Evolutionary conservation across 257 asterid genomes (phyloP).

Genomic region (Penstemon barbatus): DNA sequence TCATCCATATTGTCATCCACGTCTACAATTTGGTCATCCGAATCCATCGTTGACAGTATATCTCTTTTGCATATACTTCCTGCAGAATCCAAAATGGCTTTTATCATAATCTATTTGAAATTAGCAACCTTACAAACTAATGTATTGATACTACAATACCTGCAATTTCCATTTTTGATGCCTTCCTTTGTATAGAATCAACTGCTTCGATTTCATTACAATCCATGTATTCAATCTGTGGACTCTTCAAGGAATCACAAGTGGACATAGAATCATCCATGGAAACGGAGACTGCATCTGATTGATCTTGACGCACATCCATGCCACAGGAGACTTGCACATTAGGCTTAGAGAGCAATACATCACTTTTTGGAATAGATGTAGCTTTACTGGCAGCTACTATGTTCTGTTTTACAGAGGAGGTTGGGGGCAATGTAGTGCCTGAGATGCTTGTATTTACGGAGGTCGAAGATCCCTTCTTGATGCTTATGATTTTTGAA

Average conservation of each 20-base stretch:
- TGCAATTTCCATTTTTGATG: slow-evolving; percentile 47
- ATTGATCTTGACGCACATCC: slow-evolving; percentile 46
- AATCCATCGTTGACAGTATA: slow-evolving; percentile 39
- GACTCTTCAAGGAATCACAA: slow-evolving; percentile 82
- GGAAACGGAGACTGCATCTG: slow-evolving; percentile 59
- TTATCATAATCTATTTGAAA: background rate
- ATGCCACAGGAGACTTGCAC: slow-evolving; percentile 35
- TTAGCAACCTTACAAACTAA: background rate
- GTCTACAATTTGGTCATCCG: slow-evolving; percentile 47
- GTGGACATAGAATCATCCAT: slow-evolving; percentile 93
- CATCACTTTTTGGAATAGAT: slow-evolving; percentile 38
- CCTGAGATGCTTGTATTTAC: slow-evolving; percentile 42
- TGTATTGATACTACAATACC: slow-evolving; percentile 35
- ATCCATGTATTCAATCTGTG: slow-evolving; percentile 86
- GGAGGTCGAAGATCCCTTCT: slow-evolving; percentile 57
- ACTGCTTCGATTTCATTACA: slow-evolving; percentile 49
- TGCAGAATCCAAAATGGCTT: slow-evolving; percentile 29
- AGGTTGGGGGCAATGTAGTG: slow-evolving; percentile 29
- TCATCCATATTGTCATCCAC: slow-evolving; percentile 70
- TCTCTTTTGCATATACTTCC: slow-evolving; percentile 71
- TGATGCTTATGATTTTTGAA: slow-evolving; percentile 59
- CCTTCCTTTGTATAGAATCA: slow-evolving; percentile 66
- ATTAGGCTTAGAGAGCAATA: slow-evolving; percentile 27
- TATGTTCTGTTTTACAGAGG: slow-evolving; percentile 47
- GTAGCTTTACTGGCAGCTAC: slow-evolving; percentile 37